These are phyloP conservation scores for Scedosporium boydii DNA, from an alignment of 2,329 filamentous ascomycete species.

Conservation along the genomic window DNA sequence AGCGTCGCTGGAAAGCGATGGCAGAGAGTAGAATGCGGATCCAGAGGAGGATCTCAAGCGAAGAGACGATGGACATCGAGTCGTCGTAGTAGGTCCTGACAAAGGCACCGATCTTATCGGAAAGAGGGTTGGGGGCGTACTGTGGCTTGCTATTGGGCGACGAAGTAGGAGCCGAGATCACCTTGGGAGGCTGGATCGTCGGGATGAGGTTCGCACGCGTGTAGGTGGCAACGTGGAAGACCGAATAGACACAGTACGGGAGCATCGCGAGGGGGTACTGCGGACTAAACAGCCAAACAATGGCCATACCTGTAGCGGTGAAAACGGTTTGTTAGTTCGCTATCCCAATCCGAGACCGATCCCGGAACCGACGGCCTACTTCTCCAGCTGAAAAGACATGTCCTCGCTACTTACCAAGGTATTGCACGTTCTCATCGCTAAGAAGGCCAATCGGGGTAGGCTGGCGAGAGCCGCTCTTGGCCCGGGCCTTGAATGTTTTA, in stretches of 20 bases:
- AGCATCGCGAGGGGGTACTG: slow-evolving; percentile 86
- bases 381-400: not conserved
- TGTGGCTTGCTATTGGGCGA: slow-evolving; percentile 45
- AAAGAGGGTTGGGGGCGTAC: slow-evolving; percentile 47
- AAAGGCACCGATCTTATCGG: slow-evolving; percentile 80
- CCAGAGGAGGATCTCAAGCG: slow-evolving; percentile 82
- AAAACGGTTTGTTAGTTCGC: not conserved
- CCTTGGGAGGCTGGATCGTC: slow-evolving; percentile 61
- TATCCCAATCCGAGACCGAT: too few species aligned
- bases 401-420: slow-evolving; percentile 60
- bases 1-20: slow-evolving; percentile 79
- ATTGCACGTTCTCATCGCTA: slow-evolving; percentile 94
- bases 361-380: not conserved
- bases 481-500: slow-evolving; percentile 85
- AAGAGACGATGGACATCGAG: slow-evolving; percentile 87
- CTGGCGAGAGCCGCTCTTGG: slow-evolving; percentile 60
- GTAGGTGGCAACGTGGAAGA: slow-evolving; percentile 98
- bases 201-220: slow-evolving; percentile 89
- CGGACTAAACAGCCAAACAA: slow-evolving; percentile 87
- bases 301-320: slow-evolving; percentile 50
- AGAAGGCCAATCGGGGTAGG: slow-evolving; percentile 53
- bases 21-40: slow-evolving; percentile 72
- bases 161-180: slow-evolving; percentile 41
- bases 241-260: slow-evolving; percentile 91
- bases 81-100: slow-evolving; percentile 97